Conservation (phyloP, 140 eudicot species). For the Stevia rebaudiana region DNA sequence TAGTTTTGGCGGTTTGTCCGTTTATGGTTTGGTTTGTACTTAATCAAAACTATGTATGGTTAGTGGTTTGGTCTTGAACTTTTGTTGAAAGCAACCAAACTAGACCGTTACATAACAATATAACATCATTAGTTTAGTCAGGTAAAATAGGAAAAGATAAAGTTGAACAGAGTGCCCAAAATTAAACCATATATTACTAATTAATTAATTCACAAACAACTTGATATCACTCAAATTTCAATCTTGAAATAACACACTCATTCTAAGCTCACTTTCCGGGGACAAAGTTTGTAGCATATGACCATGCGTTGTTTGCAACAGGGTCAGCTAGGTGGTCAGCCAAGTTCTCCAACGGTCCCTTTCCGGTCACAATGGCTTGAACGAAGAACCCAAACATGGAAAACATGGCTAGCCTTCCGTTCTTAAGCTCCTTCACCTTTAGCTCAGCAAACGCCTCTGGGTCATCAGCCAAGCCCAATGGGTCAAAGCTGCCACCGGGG, state of each 20-base stretch:
- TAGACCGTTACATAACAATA: too few species aligned
- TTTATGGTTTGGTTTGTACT: too few species aligned
- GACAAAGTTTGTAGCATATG: slow-evolving; percentile 49
- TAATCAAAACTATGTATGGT: too few species aligned
- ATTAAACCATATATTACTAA: slow-evolving; percentile 27
- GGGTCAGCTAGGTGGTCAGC: slow-evolving; percentile 55
- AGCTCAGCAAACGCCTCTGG: slow-evolving; percentile 58
- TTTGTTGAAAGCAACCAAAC: too few species aligned
- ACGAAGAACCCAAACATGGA: slow-evolving; percentile 58
- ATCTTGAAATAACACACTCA: slow-evolving; percentile 3
- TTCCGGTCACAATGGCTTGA: slow-evolving; percentile 53
- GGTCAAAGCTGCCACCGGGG: slow-evolving; percentile 58
- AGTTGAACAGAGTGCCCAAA: slow-evolving; percentile 8
- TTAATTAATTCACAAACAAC: slow-evolving; percentile 28
- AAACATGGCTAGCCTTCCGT: slow-evolving; percentile 55
- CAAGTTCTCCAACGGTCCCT: slow-evolving; percentile 49
- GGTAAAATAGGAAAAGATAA: neutral
- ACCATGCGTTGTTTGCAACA: slow-evolving; percentile 54
- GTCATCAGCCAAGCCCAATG: slow-evolving; percentile 56
- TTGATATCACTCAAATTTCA: slow-evolving; percentile 9
- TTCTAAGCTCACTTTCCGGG: slow-evolving; percentile 39
- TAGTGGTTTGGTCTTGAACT: too few species aligned
- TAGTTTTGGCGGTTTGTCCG: too few species aligned
- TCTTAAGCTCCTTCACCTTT: slow-evolving; percentile 52
- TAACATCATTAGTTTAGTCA: neutral